These are phyloP conservation scores for Oryza meyeriana DNA, from an alignment of 176 grass and related monocot species.

Conservation along the genomic window DNA sequence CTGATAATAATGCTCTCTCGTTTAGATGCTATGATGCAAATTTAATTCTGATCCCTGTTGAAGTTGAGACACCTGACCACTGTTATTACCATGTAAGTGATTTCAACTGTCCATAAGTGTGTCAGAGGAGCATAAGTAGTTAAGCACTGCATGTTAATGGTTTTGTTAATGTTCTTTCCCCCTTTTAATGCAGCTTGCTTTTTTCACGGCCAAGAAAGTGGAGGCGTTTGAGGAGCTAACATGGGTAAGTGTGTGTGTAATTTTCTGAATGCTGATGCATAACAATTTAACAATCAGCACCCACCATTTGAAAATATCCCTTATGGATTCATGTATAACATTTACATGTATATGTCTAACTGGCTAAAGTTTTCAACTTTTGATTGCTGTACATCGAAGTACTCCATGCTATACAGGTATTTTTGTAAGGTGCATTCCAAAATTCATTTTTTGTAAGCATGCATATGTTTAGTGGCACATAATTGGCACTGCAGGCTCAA, in stretches of 20 bases:
- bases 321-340: not conserved
- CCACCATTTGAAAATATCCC: slow-evolving; percentile 5
- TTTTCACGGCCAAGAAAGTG: not conserved
- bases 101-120: not conserved
- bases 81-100: not conserved
- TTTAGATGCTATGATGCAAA: slow-evolving; percentile 57
- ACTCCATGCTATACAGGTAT: not conserved
- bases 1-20: not conserved
- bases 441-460: not conserved
- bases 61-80: not conserved
- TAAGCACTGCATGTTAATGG: not conserved
- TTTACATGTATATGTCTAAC: not conserved
- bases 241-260: slow-evolving; percentile 51
- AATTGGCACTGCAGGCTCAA: not conserved
- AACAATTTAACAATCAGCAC: not conserved
- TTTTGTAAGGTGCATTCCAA: too few species aligned
- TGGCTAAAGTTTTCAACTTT: not conserved
- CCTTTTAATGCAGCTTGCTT: not conserved
- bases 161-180: not conserved
- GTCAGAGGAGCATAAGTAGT: not conserved
- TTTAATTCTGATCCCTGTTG: not conserved
- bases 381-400: not conserved
- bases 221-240: slow-evolving; percentile 65
- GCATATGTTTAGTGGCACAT: not conserved
- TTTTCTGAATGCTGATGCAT: slow-evolving; percentile 1